Conservation (phyloP, 1,284 basidiomycete species). For the Ustilago hordei region DNA sequence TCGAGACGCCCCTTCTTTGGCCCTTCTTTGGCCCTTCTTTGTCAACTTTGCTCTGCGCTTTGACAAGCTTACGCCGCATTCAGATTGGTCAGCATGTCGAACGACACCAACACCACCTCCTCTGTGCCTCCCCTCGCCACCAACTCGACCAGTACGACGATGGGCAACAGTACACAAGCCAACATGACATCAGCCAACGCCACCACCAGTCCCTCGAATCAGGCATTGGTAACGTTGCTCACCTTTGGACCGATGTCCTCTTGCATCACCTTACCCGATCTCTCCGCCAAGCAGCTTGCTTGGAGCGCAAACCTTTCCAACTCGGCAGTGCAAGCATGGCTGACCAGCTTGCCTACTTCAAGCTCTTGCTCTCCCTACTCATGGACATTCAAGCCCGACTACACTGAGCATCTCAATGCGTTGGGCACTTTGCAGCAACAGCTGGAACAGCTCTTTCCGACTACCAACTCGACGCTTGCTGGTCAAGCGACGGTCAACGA, state of each 20-base stretch:
- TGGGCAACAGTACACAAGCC: not conserved
- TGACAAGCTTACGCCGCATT: not conserved
- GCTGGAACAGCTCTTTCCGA: slow-evolving; percentile 19
- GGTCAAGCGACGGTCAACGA: not conserved
- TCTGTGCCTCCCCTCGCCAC: not conserved
- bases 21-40: not conserved
- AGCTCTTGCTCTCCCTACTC: slow-evolving; percentile 16
- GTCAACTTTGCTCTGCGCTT: not conserved
- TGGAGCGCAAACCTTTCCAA: not conserved
- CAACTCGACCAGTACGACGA: not conserved
- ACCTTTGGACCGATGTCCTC: slow-evolving; percentile 34
- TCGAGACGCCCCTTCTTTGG: not conserved
- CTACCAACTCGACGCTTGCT: not conserved
- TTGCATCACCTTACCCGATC: slow-evolving; percentile 25
- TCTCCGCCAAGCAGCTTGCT: not conserved
- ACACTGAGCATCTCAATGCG: slow-evolving; percentile 15
- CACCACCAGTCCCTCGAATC: not conserved
- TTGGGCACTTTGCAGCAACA: slow-evolving; percentile 17
- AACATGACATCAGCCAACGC: slow-evolving; percentile 6
- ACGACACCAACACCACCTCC: slow-evolving; percentile 7
- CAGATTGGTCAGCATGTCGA: not conserved
- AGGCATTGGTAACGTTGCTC: slow-evolving; percentile 8
- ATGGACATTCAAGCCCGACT: slow-evolving; percentile 27
- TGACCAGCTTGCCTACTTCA: slow-evolving; percentile 7
- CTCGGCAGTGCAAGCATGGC: slow-evolving; percentile 13